Base-by-base conservation (phyloP, 73 alveolate genomes). In the Paramecium caudatum region DNA sequence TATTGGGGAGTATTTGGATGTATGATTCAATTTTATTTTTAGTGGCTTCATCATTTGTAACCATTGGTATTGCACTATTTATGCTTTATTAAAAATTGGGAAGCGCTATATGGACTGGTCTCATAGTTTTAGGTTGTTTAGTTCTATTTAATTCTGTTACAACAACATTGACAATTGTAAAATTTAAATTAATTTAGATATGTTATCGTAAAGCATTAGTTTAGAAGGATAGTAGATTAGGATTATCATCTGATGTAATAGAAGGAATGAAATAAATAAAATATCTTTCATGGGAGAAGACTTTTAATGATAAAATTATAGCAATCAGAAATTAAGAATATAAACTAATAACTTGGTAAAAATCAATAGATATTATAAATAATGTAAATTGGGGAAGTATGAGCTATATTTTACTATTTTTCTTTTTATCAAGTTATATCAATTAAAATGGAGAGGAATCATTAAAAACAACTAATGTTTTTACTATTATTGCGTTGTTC, bases 191-290 rank as follows among this genome's bases (percentile, higher is more conserved):
- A 15, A 34, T 34, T 23, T 33, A 83, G 92, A 33, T 41, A 9
- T 86, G 61, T 81, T 86, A 86, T 43, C n/a, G 81, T 21, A 61
- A 25, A 45, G 39, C 70, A 17, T 63, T 62, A 13, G 70, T 62
- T 19, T 17, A 62, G n/a, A 86, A 86, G 15, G 93, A 86, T 86
- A 36, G 45, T n/a, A 86, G 93, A 65, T 46, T 86, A 23, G 46
- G 81, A 16, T 62, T 86, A 25, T 47, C 90, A 39, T 47, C 82
- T 15, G 93, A 86, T 86, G 93, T 86, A 8, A 86, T 86, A 4
- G 93, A 86, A 13, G 93, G 93, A 2, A 86, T 86, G 93, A 86
- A 86, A 63, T 32, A 78, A 34, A 86, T 86, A 8, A 86, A 86
- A 43, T 86, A 86, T 30, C 33, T 86, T 1, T 55, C 90, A 23